These are phyloP conservation scores for Aureobasidium pullulans DNA, from an alignment of 2,329 filamentous ascomycete genomes.

Conservation along the genomic window DNA sequence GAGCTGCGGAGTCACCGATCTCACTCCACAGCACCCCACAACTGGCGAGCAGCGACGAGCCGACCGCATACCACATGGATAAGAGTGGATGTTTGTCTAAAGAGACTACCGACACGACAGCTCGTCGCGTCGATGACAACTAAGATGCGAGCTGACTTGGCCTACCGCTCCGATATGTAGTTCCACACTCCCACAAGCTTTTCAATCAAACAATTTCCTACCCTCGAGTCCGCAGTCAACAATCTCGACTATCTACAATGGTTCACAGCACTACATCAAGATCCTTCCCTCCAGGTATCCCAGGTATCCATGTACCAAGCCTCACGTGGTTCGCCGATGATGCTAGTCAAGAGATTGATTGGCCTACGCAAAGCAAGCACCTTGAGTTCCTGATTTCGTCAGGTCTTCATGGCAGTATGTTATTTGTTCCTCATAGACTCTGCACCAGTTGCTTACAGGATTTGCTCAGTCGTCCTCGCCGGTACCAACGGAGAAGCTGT, in stretches of 20 bases:
- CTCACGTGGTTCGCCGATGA: constrained; percentile 49
- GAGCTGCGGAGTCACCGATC: background rate
- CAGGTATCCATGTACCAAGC: constrained; percentile 50
- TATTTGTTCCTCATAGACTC: constrained; percentile 22
- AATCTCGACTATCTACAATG: background rate
- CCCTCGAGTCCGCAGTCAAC: too few relatives aligned
- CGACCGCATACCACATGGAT: too few relatives aligned
- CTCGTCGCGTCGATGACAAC: background rate
- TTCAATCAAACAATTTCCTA: too few relatives aligned
- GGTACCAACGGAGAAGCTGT: constrained; percentile 80
- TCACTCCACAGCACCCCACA: background rate
- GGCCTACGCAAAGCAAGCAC: constrained; percentile 47
- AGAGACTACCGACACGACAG: background rate
- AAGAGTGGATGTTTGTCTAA: background rate
- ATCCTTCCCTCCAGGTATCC: constrained; percentile 43
- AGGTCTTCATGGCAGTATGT: constrained; percentile 44
- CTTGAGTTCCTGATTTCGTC: constrained; percentile 48
- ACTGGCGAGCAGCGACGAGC: background rate
- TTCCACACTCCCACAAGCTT: background rate
- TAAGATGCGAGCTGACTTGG: background rate
- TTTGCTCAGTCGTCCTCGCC: constrained; percentile 58
- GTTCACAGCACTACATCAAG: background rate
- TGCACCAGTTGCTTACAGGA: constrained; percentile 42
- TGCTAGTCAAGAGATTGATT: constrained; percentile 47
- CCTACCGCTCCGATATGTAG: background rate